A percentile compares a stretch with the other conserved stretches of the same genome.
Evolutionary conservation across 345 rosid genomes (phyloP).

Genomic region (Salix dunnii): DNA sequence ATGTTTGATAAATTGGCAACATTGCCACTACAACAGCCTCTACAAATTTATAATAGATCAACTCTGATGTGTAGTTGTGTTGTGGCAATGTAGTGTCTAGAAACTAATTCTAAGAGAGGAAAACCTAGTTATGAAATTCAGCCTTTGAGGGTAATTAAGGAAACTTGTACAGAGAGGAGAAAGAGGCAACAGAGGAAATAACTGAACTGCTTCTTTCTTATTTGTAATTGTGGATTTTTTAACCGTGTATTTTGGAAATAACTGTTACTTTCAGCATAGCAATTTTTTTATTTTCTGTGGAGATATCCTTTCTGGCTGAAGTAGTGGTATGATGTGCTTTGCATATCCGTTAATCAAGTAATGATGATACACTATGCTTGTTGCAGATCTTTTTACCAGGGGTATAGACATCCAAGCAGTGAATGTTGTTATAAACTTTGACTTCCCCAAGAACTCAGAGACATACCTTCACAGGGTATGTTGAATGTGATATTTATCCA

Average conservation of each 20-base stretch:
- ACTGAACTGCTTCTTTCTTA: neutral
- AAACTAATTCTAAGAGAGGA: neutral
- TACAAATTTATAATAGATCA: neutral
- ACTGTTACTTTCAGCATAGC: neutral
- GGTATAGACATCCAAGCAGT: conserved; percentile 99
- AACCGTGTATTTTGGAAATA: neutral
- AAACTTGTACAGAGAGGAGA: neutral
- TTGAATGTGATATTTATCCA: neutral
- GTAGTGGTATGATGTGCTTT: neutral
- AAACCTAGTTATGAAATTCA: too few relatives aligned
- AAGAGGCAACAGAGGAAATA: neutral
- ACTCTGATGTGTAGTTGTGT: neutral
- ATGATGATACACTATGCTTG: neutral
- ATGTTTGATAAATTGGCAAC: neutral
- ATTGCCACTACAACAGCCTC: neutral
- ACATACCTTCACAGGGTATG: conserved; percentile 99
- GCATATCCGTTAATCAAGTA: neutral
- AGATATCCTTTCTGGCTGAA: neutral
- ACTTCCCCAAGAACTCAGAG: conserved; percentile 93
- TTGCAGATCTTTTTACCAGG: conserved; percentile 92
- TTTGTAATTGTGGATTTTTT: neutral
- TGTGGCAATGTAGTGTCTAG: neutral
- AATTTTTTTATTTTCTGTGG: neutral
- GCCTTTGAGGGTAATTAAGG: neutral
- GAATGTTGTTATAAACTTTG: conserved; percentile 96